Base-by-base conservation (phyloP, 2,329 filamentous ascomycete genomes). In the Fusarium sterilihyphosum region DNA sequence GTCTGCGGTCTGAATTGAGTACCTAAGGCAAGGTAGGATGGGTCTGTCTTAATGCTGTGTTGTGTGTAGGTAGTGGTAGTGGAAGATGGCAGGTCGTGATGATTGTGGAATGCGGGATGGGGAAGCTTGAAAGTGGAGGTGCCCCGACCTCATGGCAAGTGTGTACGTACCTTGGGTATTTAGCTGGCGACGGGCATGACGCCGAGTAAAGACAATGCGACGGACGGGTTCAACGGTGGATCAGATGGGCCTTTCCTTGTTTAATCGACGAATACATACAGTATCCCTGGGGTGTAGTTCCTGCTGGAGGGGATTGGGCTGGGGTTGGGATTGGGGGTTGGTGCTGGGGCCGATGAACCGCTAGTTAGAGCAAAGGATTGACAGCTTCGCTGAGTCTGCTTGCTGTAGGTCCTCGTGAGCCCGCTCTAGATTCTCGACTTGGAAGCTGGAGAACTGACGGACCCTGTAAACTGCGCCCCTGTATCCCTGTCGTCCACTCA, bases 71-170 rank as follows among this genome's bases (percentile, higher is more conserved):
- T 38, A 67, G 43, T 60, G 62, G 49, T 33, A 56, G 46, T 50
- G 65, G 38, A 64, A 70, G 73, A 65, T 71, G 69, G 61, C 40
- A 54, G 38, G 58, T 70, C 66, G 73, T 75, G 73, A 76, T 74
- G 73, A 69, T 74, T 74, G 70, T 41, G 49, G 60, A 67, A 71
- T 74, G 67, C 73, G 73, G 73, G 73, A 75, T 75, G 66, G 71
- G 66, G 73, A 75, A 74, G 73, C 67, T 72, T 29, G 70, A 73
- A 73, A 76, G 73, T 75, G 73, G 73, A 75, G 73, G 72, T 50
- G 70, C 58, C 63, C 60, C 57, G 57, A 58, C 65, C 33, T 61
- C 61, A 43, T 49, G 52, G 44, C 14, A 50, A 49, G 29, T 37
- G 17, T 17, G 35, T 40, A 46, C 35, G 49, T 62, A 61, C 57